These are phyloP conservation scores for Candida nemodendra DNA, from an alignment of 805 yeast species.

Conservation along the genomic window DNA sequence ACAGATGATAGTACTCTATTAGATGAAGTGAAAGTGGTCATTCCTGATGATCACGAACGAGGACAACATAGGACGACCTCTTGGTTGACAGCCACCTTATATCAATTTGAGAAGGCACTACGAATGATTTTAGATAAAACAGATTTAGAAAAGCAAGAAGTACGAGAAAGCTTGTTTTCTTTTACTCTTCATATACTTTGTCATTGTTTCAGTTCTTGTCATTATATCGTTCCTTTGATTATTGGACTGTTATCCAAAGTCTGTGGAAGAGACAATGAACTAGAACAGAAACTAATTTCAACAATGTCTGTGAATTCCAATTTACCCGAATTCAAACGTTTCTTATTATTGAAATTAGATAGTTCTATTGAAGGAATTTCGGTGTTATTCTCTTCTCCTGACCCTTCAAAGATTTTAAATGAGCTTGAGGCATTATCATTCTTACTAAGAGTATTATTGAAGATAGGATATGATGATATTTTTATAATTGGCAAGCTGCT, in stretches of 20 bases:
- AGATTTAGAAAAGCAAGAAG: constrained; percentile 30
- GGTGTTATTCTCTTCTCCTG: constrained; percentile 26
- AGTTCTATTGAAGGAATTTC: constrained; percentile 17
- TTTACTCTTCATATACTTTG: constrained; percentile 33
- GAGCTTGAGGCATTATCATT: constrained; percentile 15
- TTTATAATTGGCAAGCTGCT: constrained; percentile 6
- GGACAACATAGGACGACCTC: constrained; percentile 39
- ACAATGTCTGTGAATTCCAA: constrained; percentile 18
- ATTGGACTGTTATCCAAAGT: constrained; percentile 30
- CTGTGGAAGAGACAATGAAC: constrained; percentile 17
- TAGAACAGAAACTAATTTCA: constrained; percentile 7
- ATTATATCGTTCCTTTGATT: constrained; percentile 34
- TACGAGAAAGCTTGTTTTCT: constrained; percentile 30
- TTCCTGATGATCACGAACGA: constrained; percentile 13
- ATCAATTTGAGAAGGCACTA: constrained; percentile 49
- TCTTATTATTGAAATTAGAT: constrained; percentile 10
- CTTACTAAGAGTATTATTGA: constrained; percentile 7
- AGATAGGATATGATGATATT: constrained; percentile 5
- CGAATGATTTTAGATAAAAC: constrained; percentile 30
- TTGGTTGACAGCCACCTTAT: constrained; percentile 56
- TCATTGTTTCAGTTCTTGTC: constrained; percentile 36
- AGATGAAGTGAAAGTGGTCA: constrained; percentile 13
- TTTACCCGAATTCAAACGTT: constrained; percentile 7
- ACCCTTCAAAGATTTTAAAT: constrained; percentile 18
- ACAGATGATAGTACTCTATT: constrained; percentile 2